These are phyloP conservation scores for Candida vartiovaarae DNA, from an alignment of 805 yeast genomes.

Conservation along the genomic window DNA sequence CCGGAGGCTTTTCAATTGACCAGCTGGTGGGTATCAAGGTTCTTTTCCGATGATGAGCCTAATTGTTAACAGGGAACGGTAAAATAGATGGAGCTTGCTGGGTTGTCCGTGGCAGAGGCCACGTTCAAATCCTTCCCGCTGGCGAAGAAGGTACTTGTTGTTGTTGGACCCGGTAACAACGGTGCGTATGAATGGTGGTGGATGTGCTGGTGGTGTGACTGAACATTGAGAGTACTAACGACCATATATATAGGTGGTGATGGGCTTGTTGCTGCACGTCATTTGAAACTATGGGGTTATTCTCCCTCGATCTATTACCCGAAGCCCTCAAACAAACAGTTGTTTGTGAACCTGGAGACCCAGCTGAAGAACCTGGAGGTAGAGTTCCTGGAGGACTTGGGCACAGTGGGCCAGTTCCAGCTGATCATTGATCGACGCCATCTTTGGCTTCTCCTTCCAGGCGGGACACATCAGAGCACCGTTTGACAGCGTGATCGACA, in stretches of 20 bases:
- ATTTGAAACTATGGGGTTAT: constrained; percentile 73
- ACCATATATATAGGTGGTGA: constrained; percentile 55
- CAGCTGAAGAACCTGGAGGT: constrained; percentile 67
- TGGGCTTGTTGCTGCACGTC: constrained; percentile 93
- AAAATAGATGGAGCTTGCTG: constrained; percentile 84
- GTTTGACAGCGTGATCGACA: constrained; percentile 43
- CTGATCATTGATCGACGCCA: constrained; percentile 72
- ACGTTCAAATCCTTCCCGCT: constrained; percentile 59
- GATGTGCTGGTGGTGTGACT: no score
- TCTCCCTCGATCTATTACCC: constrained; percentile 78
- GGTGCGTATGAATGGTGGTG: constrained; percentile 15
- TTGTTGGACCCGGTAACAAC: constrained; percentile 95
- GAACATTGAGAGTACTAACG: background rate
- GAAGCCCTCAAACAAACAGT: constrained; percentile 46
- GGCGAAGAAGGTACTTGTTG: constrained; percentile 46
- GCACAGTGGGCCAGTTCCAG: constrained; percentile 23
- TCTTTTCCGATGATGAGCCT: background rate
- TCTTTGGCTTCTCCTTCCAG: constrained; percentile 90
- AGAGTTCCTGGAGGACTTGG: constrained; percentile 40
- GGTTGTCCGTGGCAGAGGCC: constrained; percentile 88
- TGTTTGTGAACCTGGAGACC: constrained; percentile 52
- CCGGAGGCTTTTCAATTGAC: constrained; percentile 74
- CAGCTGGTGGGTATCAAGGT: constrained; percentile 42
- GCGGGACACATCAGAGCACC: constrained; percentile 79
- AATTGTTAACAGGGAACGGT: background rate